Percentiles rank a stretch among this genome's conserved stretches.
Conservation (phyloP, 2,329 filamentous ascomycete genomes). For the Fusarium camptoceras region DNA sequence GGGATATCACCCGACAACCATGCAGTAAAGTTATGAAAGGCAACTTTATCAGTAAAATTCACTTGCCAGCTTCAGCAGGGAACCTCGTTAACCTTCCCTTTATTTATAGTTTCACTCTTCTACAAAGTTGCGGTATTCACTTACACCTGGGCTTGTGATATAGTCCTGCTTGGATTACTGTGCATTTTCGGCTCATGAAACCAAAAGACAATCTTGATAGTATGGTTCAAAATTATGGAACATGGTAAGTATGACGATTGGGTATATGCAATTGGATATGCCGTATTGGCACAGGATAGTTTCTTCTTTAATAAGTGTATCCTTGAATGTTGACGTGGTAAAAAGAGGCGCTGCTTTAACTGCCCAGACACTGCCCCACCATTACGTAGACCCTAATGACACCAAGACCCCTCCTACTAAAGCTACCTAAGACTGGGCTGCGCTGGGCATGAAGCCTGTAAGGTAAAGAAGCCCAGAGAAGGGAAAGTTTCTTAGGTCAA, state of each 20-base stretch:
- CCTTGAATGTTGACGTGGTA: neutral
- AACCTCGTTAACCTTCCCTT: neutral
- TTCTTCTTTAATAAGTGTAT: neutral
- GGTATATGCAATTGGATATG: neutral
- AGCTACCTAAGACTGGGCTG: constrained; percentile 1
- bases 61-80: neutral
- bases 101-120: neutral
- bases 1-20: neutral
- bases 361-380: constrained; percentile 50
- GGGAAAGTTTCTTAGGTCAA: constrained; percentile 23
- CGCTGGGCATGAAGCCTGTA: constrained; percentile 12
- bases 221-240: neutral
- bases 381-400: constrained; percentile 49
- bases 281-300: neutral
- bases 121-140: neutral
- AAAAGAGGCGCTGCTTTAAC: constrained; percentile 54
- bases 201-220: neutral
- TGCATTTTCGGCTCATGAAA: too few species aligned
- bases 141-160: neutral
- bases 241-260: neutral
- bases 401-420: constrained; percentile 7
- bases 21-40: neutral
- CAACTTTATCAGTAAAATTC: neutral
- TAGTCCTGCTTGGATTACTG: too few species aligned
- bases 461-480: constrained; percentile 5